Conservation (phyloP, 768 basidiomycete species). For the Tricholoma bakamatsutake region DNA sequence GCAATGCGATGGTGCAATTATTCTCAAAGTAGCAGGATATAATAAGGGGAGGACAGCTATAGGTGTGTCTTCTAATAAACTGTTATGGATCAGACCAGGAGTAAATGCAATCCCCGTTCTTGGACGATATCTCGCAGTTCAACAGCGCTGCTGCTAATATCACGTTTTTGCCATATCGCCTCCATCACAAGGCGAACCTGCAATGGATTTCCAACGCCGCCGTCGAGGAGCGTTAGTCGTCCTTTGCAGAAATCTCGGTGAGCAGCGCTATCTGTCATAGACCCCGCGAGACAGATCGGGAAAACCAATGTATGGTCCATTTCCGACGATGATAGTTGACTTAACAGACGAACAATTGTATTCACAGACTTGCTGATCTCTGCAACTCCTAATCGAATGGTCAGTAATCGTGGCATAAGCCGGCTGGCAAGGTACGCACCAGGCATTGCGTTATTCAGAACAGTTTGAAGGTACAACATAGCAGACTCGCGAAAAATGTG, state of each 20-base stretch:
- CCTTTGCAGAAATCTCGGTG: slow-evolving; percentile 54
- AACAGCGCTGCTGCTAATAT: slow-evolving; percentile 43
- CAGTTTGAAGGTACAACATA: slow-evolving; percentile 62
- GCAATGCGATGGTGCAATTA: neutral
- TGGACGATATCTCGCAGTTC: slow-evolving; percentile 59
- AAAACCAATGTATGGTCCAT: slow-evolving; percentile 66
- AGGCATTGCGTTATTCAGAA: slow-evolving; percentile 63
- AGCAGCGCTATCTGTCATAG: slow-evolving; percentile 61
- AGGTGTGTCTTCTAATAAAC: slow-evolving; percentile 11
- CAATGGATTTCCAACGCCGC: slow-evolving; percentile 53
- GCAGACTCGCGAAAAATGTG: slow-evolving; percentile 63
- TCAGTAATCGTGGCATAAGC: slow-evolving; percentile 2
- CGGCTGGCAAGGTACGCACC: slow-evolving; percentile 36
- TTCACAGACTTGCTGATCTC: slow-evolving; percentile 61
- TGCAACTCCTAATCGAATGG: slow-evolving; percentile 47
- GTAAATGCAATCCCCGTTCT: slow-evolving; percentile 42
- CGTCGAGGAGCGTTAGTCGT: slow-evolving; percentile 48
- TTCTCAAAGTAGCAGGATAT: slow-evolving; percentile 6
- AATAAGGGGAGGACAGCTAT: slow-evolving; percentile 10
- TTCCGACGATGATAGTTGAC: slow-evolving; percentile 49
- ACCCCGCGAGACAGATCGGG: slow-evolving; percentile 69
- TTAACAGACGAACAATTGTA: slow-evolving; percentile 45
- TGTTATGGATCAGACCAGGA: slow-evolving; percentile 38
- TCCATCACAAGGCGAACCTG: slow-evolving; percentile 61
- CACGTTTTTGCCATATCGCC: slow-evolving; percentile 63